Conservation (phyloP, 495 filamentous ascomycete species). For the Clavariopsis aquatica region DNA sequence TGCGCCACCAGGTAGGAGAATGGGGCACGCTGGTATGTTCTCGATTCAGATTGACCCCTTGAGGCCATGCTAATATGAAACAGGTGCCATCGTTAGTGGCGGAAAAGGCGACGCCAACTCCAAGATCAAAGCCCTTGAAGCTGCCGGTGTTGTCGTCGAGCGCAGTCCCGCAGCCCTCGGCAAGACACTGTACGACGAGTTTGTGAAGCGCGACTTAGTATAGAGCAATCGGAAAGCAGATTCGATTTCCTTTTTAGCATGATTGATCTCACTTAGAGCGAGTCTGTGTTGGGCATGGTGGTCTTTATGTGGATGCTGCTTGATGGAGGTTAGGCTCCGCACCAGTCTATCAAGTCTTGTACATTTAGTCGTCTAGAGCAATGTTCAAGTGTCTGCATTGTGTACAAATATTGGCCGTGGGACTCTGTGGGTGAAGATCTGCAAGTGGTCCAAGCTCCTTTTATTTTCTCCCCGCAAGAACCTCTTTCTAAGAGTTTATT, state of each 20-base stretch:
- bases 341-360: slow-evolving; percentile 23
- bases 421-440: not conserved
- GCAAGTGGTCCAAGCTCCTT: slow-evolving; percentile 29
- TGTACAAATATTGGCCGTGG: not conserved
- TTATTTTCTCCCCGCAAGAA: slow-evolving; percentile 9
- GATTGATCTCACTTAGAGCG: slow-evolving; percentile 17
- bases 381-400: slow-evolving; percentile 17
- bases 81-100: slow-evolving; percentile 88
- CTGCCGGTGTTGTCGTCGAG: slow-evolving; percentile 93
- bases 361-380: slow-evolving; percentile 42
- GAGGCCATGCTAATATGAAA: slow-evolving; percentile 23
- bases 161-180: slow-evolving; percentile 87
- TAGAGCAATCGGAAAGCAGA: slow-evolving; percentile 46
- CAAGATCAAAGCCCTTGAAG: slow-evolving; percentile 93
- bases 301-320: not conserved
- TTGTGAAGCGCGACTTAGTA: slow-evolving; percentile 92
- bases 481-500: not conserved
- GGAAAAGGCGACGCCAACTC: slow-evolving; percentile 97
- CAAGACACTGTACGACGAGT: slow-evolving; percentile 90
- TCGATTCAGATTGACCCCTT: not conserved
- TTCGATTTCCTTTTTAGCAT: slow-evolving; percentile 3
- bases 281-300: not conserved
- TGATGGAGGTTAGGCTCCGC: not conserved
- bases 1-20: slow-evolving; percentile 90
- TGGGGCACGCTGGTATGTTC: slow-evolving; percentile 84